phyloP scores from a whole-genome alignment of 2,329 filamentous ascomycete species.

The Talaromyces sp. region DNA sequence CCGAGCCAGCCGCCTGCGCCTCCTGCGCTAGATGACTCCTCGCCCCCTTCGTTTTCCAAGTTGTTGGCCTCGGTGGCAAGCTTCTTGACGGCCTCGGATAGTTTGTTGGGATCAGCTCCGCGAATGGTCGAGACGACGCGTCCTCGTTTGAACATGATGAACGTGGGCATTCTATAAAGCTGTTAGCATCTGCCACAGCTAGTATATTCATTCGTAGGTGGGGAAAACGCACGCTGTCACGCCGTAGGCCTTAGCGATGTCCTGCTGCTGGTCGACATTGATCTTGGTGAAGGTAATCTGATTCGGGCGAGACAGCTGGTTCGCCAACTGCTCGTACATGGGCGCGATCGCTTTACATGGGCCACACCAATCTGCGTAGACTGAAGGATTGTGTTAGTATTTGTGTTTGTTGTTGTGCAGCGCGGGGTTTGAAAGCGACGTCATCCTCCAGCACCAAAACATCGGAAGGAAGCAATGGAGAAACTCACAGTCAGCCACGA shows the following conservation, averaged over 20 bases:
- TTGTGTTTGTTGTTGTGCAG: background rate
- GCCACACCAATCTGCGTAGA: constrained; percentile 81
- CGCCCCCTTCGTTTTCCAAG: constrained; percentile 39
- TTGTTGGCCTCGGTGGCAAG: constrained; percentile 58
- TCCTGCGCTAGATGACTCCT: constrained; percentile 39
- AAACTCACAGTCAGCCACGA: constrained; percentile 81
- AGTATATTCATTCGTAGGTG: background rate
- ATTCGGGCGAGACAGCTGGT: constrained; percentile 63
- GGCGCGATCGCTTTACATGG: constrained; percentile 82
- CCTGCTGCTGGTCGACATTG: constrained; percentile 70
- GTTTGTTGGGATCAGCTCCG: constrained; percentile 66
- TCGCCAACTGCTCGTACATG: constrained; percentile 70
- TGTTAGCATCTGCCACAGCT: background rate
- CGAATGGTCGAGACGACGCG: constrained; percentile 61
- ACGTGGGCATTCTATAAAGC: constrained; percentile 69
- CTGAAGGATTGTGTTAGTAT: constrained; percentile 40
- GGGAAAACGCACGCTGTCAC: constrained; percentile 54
- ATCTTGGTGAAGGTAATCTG: constrained; percentile 80
- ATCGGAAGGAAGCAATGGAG: background rate
- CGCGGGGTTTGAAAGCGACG: constrained; percentile 3
- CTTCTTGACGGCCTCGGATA: constrained; percentile 66
- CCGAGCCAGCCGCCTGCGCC: constrained; percentile 60
- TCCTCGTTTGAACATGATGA: constrained; percentile 76
- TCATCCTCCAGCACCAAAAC: background rate
- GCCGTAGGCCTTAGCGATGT: constrained; percentile 66